Percentiles rank a stretch among this genome's conserved stretches.
Conservation (phyloP, 192 early-diverging fungal species). For the Allomyces macrogynus region DNA sequence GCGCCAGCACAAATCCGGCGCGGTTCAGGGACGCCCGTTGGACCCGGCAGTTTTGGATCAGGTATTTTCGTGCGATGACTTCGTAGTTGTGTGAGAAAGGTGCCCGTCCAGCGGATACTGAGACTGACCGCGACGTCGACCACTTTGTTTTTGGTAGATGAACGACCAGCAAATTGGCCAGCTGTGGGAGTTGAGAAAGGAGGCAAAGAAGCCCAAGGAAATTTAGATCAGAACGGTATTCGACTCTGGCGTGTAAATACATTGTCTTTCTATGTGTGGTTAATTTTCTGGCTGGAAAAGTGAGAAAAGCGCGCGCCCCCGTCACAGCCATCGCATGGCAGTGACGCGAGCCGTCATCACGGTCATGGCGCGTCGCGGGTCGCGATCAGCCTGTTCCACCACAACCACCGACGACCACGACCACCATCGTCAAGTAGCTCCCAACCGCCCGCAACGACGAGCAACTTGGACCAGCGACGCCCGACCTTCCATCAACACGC, state of each 20-base stretch:
- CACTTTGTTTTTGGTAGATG: background rate
- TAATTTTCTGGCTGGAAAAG: too few species aligned
- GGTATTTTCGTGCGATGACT: background rate
- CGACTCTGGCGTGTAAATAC: background rate
- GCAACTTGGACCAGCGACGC: background rate
- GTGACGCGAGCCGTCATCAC: too few species aligned
- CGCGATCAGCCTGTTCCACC: too few species aligned
- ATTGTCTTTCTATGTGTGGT: background rate
- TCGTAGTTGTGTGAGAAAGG: background rate
- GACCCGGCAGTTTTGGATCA: background rate
- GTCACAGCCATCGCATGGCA: too few species aligned
- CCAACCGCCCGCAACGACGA: too few species aligned
- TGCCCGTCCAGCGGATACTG: too few species aligned
- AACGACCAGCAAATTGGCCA: slow-evolving; percentile 1
- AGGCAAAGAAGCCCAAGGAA: background rate
- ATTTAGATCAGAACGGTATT: background rate
- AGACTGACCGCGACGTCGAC: too few species aligned
- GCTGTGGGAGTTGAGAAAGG: background rate
- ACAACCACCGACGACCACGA: too few species aligned
- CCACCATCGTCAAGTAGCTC: too few species aligned
- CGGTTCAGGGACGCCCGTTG: background rate
- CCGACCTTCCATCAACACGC: background rate
- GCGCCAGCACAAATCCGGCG: background rate
- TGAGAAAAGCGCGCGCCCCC: too few species aligned
- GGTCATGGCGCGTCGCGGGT: too few species aligned